phyloP scores from a whole-genome alignment of 257 asterid genomes.

The Anisodus tanguticus region DNA sequence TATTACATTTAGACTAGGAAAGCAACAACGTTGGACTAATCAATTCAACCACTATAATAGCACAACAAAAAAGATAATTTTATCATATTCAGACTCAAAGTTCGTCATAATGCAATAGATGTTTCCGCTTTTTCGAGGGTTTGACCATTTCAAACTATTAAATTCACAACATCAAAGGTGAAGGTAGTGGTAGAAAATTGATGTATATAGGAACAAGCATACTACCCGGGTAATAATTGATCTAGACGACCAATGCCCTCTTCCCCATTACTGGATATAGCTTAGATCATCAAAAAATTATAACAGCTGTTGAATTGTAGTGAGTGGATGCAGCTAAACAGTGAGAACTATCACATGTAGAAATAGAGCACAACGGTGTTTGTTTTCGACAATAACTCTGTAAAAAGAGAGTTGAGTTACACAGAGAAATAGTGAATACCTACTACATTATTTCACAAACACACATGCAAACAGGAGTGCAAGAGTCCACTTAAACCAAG shows the following conservation, averaged over 20 bases:
- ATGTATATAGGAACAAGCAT: slow-evolving; percentile 16
- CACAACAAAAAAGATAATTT: background rate
- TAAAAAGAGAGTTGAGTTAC: background rate
- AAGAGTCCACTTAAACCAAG: slow-evolving; percentile 7
- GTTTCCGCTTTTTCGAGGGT: slow-evolving; percentile 13
- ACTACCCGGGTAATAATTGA: slow-evolving; percentile 14
- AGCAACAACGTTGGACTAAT: slow-evolving; percentile 6
- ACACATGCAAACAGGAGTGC: slow-evolving; percentile 9
- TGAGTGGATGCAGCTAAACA: background rate
- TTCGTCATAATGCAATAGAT: slow-evolving; percentile 25
- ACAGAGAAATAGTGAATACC: background rate
- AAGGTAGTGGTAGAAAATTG: slow-evolving; percentile 30
- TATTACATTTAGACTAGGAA: slow-evolving; percentile 4
- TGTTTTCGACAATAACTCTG: background rate
- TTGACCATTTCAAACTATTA: slow-evolving; percentile 37
- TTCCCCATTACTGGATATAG: slow-evolving; percentile 15
- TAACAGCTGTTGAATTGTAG: slow-evolving; percentile 30
- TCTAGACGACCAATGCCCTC: slow-evolving; percentile 19
- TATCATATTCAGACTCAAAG: slow-evolving; percentile 19
- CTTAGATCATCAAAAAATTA: slow-evolving; percentile 23
- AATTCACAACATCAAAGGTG: slow-evolving; percentile 5
- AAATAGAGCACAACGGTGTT: background rate
- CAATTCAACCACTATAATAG: background rate
- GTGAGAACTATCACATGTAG: background rate
- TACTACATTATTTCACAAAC: background rate